Evolutionary conservation across 768 basidiomycete genomes (phyloP).

Genomic region (Candolleomyces efflorescens): DNA sequence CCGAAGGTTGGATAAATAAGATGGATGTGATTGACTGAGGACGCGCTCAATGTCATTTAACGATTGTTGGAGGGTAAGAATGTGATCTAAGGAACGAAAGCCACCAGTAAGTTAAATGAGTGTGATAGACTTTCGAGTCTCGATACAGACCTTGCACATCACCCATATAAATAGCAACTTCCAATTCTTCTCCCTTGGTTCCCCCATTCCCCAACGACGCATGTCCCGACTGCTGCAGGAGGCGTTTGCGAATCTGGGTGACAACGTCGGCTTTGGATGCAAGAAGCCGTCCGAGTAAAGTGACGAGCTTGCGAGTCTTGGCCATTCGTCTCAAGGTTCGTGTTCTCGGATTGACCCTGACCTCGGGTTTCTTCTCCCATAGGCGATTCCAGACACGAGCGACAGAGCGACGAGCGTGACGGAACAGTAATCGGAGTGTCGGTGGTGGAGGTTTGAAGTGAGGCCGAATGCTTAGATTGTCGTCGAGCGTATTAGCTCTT

Average conservation of each 20-base stretch:
- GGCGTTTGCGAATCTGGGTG: slow-evolving; percentile 71
- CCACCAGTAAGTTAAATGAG: not conserved
- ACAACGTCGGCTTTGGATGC: slow-evolving; percentile 82
- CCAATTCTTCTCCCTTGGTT: slow-evolving; percentile 49
- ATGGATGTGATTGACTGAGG: slow-evolving; percentile 83
- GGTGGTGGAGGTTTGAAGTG: slow-evolving; percentile 29
- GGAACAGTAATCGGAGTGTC: slow-evolving; percentile 30
- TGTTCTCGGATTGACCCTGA: slow-evolving; percentile 24
- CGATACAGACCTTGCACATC: slow-evolving; percentile 76
- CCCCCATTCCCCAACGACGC: slow-evolving; percentile 30
- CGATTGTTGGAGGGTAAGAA: slow-evolving; percentile 80
- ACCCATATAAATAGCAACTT: slow-evolving; percentile 83
- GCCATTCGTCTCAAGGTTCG: slow-evolving; percentile 74
- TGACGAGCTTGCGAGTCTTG: slow-evolving; percentile 71
- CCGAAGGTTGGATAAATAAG: slow-evolving; percentile 76
- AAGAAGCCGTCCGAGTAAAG: slow-evolving; percentile 69
- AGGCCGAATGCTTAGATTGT: slow-evolving; percentile 17
- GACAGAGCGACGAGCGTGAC: slow-evolving; percentile 31
- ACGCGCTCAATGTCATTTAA: slow-evolving; percentile 85
- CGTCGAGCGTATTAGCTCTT: slow-evolving; percentile 16
- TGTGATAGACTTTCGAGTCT: not conserved
- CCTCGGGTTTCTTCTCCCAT: not conserved
- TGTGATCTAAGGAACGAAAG: slow-evolving; percentile 64
- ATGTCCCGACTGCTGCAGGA: slow-evolving; percentile 35
- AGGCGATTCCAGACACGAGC: slow-evolving; percentile 17